A percentile compares a stretch with the other conserved stretches of the same genome.
Evolutionary conservation across 345 rosid genomes (phyloP).

Genomic region (Dimocarpus longan): DNA sequence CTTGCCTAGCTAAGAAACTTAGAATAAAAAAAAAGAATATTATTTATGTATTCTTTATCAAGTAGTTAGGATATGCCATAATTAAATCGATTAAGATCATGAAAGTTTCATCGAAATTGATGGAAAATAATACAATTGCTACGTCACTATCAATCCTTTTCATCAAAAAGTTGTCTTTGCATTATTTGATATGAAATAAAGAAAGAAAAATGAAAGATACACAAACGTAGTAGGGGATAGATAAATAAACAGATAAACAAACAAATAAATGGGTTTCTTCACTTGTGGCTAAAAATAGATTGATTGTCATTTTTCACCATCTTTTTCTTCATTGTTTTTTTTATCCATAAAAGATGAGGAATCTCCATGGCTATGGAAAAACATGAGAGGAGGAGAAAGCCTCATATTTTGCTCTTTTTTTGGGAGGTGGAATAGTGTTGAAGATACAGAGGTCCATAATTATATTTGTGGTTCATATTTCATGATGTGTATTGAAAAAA

Average conservation of each 20-base stretch:
- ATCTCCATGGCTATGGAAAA: not conserved
- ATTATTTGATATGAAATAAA: not conserved
- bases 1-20: too few relatives aligned
- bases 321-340: not conserved
- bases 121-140: not conserved
- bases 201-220: not conserved
- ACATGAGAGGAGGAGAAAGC: not conserved
- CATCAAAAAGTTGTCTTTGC: not conserved
- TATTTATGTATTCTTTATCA: too few relatives aligned
- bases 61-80: not conserved
- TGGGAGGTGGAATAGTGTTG: too few relatives aligned
- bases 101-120: not conserved
- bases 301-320: not conserved
- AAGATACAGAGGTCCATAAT: too few relatives aligned
- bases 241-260: not conserved
- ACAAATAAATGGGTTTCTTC: not conserved
- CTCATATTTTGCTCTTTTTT: not conserved
- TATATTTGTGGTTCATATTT: constrained; percentile 9
- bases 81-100: not conserved
- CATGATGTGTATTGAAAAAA: not conserved
- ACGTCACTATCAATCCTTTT: constrained; percentile 1
- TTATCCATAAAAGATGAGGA: not conserved
- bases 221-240: not conserved
- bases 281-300: constrained; percentile 11
- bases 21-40: too few relatives aligned